Base-by-base conservation (phyloP, 2,329 filamentous ascomycete species). In the Epichloe amarillans region DNA sequence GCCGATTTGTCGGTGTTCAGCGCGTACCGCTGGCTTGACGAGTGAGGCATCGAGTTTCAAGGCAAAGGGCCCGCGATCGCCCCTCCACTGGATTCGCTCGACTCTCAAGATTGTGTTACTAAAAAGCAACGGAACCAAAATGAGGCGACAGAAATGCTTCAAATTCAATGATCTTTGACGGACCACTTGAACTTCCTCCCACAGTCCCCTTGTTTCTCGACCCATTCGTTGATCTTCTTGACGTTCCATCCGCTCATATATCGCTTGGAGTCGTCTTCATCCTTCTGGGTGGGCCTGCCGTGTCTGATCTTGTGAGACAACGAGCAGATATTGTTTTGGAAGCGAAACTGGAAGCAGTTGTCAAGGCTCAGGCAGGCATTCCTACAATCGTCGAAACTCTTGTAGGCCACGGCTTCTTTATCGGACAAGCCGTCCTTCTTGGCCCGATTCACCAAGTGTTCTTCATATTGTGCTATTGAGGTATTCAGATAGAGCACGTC, bases 261-360 rank as follows among this genome's bases (percentile, higher is more conserved):
- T 5, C 61, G 56, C 43, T 66, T 58, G n/a, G 58, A 55, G n/a
- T 60, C 58, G 3, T 64, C 54, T 4, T 57, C 38, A 3, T 57
- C 56, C 49, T 55, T 61, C 52, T 63, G 63, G 5, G 57, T 60
- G 3, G 71, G 71, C 23, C 62, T 59, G 14, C 72, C 72, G 15
- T 72, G 60, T 53, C 58, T 64, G 54, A 73, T 65, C 6, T 61
- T 60, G 49, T 56, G 57, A 49, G 62, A 57, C 33, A 68, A 61
- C 5, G 59, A 55, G 55, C 72, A 75, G 40, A 68, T 56, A 30
- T 66, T 62, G n/a, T 68, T 56, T 33, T 63, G 58, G 56, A 64
- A 74, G 33, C 61, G 61, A 55, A 64, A 74, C 55, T 72, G 69
- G 54, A 72, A 65, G 61, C 72, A 75, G 8, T 58, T 52, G 0